Percentiles rank a stretch among this genome's conserved stretches.
Evolutionary conservation across 225 moss, liverwort and hornwort genomes (phyloP).

Genomic region (Pseudisothecium myosuroides): DNA sequence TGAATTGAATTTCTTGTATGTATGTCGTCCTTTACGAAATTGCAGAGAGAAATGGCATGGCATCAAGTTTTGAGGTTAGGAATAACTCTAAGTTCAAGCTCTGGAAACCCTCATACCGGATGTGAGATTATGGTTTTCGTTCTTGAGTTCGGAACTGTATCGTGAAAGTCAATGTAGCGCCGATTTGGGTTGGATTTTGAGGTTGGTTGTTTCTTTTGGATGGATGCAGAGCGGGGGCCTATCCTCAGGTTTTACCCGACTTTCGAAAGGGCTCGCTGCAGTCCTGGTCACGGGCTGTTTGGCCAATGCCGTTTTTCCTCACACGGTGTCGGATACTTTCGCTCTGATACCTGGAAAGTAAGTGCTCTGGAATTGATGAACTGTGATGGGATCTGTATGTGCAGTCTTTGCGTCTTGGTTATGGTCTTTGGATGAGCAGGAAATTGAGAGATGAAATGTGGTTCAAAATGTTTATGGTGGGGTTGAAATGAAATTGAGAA

Average conservation of each 20-base stretch:
- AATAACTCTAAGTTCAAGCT: neutral
- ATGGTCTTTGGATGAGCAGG: neutral
- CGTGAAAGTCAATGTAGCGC: neutral
- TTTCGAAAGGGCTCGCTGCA: slow-evolving; percentile 57
- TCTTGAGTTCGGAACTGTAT: neutral
- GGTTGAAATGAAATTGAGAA: neutral
- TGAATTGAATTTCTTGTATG: no score
- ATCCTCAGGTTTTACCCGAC: slow-evolving; percentile 38
- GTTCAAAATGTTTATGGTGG: neutral
- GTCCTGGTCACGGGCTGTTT: slow-evolving; percentile 42
- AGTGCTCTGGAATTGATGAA: neutral
- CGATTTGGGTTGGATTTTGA: neutral
- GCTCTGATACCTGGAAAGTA: slow-evolving; percentile 70
- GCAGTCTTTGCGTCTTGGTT: neutral
- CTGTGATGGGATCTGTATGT: neutral
- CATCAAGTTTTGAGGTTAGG: neutral
- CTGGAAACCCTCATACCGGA: neutral
- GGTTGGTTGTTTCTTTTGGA: neutral
- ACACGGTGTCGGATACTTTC: slow-evolving; percentile 28
- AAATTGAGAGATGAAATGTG: neutral
- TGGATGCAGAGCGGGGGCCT: slow-evolving; percentile 1
- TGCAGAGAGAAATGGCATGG: neutral
- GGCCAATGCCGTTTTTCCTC: slow-evolving; percentile 24
- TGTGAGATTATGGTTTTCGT: neutral
- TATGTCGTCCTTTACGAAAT: neutral